Base-by-base conservation (phyloP, 225 moss, liverwort and hornwort genomes). In the Takakia lepidozioides region DNA sequence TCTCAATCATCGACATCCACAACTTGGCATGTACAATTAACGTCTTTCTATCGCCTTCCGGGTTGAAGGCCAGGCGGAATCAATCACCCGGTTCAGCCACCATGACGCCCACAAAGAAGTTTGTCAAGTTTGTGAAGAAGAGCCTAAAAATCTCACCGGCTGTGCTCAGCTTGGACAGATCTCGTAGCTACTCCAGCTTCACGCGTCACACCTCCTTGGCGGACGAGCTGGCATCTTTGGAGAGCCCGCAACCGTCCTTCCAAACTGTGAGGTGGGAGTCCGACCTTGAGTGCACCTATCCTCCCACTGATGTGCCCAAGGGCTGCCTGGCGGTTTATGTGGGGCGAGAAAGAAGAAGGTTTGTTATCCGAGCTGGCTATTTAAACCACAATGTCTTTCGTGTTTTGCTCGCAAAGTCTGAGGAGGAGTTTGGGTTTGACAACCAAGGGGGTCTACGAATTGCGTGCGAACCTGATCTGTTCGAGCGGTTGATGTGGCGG, bases 361-460 rank as follows among this genome's bases (percentile, higher is more conserved):
- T 74, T 25, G 79, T 79, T 56, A 74, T 79, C 42, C 70, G 66
- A 46, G 60, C 79, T 32, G 61, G 20, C 32, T 57, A 52, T 8
- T 52, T 79, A 45, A 65, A 70, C 66, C 73, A 66, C 45, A 56
- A 59, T 5, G 66, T 34, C 22, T 79, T 74, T 35, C 73, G 79
- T 6, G 73, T 58, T 19, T 38, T 79, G 19, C 32, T 79, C 11
- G 44, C 43, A 27, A 69, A 60, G 59, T 73, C 69, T 30, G 73
- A 74, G 49, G 79, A 79, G 59, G 79, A 79, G 66, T 79, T 66
- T 28, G 79, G 79, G 19, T 79, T 69, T 20, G 74, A 74, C 34
- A 56, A 59, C 16, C 59, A 51, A 27, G 79, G 79, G 1, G 79
- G 79, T 8, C 47, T 79, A 56, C 63, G 79, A 11, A 70, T 79